Percentiles rank a stretch among this genome's conserved stretches.
Conservation (phyloP, 768 basidiomycete genomes). For the Trametes coccinea region DNA sequence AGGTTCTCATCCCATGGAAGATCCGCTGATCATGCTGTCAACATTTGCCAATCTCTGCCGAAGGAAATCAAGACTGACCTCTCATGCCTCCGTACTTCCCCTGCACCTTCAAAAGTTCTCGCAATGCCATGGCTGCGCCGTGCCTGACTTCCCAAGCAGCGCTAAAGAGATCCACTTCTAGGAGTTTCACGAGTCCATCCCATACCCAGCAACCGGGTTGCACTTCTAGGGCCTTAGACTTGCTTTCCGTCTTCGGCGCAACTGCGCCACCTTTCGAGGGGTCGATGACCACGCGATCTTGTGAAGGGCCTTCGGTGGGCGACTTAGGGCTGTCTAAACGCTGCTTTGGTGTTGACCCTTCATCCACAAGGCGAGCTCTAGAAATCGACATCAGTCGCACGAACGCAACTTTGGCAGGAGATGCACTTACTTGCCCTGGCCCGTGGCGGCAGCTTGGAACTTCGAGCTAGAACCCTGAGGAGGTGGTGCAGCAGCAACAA, state of each 20-base stretch:
- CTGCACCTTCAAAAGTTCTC: conserved; percentile 84
- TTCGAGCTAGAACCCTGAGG: conserved; percentile 60
- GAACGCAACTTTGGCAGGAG: background rate
- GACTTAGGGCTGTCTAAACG: conserved; percentile 59
- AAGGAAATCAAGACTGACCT: conserved; percentile 42
- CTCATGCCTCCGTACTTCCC: conserved; percentile 82
- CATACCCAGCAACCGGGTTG: conserved; percentile 79
- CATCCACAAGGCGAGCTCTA: conserved; percentile 80
- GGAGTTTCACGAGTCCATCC: conserved; percentile 77
- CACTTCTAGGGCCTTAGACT: conserved; percentile 77
- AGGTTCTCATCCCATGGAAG: conserved; percentile 58
- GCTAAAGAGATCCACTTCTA: conserved; percentile 83
- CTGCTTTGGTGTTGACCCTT: conserved; percentile 46
- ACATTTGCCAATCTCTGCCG: no score
- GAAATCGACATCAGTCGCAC: background rate
- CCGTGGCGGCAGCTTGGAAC: conserved; percentile 58
- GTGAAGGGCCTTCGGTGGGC: conserved; percentile 42
- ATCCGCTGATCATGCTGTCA: conserved; percentile 42
- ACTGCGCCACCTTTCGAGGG: conserved; percentile 86
- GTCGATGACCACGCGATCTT: conserved; percentile 70
- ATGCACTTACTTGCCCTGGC: conserved; percentile 47
- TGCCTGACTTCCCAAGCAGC: conserved; percentile 93
- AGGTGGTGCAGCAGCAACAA: conserved; percentile 71
- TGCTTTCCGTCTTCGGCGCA: conserved; percentile 72
- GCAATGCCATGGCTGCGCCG: conserved; percentile 87